Evolutionary conservation across 148 eudicot genomes (phyloP).

Genomic region (Euryodendron excelsum): DNA sequence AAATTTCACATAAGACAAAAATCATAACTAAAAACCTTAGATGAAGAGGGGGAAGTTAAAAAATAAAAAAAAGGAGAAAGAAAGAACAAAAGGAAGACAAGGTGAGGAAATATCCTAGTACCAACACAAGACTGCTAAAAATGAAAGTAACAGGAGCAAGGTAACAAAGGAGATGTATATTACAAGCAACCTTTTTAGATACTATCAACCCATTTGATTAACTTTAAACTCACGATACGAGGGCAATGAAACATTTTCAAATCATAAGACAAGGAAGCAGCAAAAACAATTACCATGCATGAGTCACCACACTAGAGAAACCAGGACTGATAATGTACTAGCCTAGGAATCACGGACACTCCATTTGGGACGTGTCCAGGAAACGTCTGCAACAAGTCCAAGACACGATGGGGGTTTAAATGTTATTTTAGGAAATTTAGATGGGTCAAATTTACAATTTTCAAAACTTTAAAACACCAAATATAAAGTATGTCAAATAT

Average conservation of each 20-base stretch:
- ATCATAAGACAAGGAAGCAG: not conserved
- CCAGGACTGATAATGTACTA: not conserved
- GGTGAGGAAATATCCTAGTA: not conserved
- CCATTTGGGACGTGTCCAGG: too few species aligned
- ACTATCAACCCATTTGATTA: not conserved
- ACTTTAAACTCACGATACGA: not conserved
- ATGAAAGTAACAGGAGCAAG: constrained; percentile 5
- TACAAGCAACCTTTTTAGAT: too few species aligned
- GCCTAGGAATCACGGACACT: too few species aligned
- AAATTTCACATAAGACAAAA: not conserved
- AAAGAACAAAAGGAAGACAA: not conserved
- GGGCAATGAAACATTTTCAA: not conserved
- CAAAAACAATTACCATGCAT: not conserved
- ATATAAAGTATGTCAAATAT: too few species aligned
- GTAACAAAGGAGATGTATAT: not conserved
- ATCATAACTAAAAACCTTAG: not conserved
- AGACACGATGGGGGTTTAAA: too few species aligned
- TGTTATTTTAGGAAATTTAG: too few species aligned
- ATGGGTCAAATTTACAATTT: too few species aligned
- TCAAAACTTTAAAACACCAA: too few species aligned
- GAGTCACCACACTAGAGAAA: constrained; percentile 8
- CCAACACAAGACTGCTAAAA: not conserved
- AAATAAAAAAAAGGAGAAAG: not conserved
- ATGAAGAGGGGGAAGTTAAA: not conserved
- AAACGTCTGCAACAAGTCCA: too few species aligned